These are phyloP conservation scores for Pythium brassicae DNA, from an alignment of 352 stramenopile species.

Conservation along the genomic window DNA sequence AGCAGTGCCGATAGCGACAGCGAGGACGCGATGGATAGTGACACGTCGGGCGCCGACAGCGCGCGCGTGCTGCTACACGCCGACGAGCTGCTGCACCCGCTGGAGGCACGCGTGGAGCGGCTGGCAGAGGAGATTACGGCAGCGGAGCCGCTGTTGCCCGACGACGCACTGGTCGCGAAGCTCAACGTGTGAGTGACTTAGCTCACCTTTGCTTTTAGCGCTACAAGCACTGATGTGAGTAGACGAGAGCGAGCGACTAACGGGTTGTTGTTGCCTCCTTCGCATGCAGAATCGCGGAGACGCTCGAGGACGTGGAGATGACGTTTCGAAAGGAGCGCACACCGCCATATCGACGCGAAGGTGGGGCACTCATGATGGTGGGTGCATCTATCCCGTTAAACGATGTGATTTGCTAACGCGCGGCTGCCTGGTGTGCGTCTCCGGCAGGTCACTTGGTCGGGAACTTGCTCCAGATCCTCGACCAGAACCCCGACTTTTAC, in stretches of 20 bases:
- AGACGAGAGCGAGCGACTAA: background rate
- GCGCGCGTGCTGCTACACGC: conserved; percentile 14
- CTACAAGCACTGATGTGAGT: too few species aligned
- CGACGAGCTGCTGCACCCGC: conserved; percentile 47
- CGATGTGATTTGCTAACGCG: too few species aligned
- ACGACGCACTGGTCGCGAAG: conserved; percentile 61
- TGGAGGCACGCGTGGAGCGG: conserved; percentile 57
- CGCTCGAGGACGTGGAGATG: conserved; percentile 71
- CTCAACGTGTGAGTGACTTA: conserved; percentile 65
- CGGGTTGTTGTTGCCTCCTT: background rate
- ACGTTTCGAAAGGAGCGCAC: conserved; percentile 73
- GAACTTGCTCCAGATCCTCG: conserved; percentile 69
- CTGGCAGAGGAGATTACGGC: conserved; percentile 65
- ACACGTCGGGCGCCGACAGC: conserved; percentile 7
- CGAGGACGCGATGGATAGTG: conserved; percentile 11
- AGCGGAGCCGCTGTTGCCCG: conserved; percentile 32
- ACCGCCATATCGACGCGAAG: conserved; percentile 67
- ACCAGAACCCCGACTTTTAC: conserved; percentile 83
- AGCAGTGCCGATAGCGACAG: conserved; percentile 1
- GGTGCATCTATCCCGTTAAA: too few species aligned
- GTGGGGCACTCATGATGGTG: too few species aligned
- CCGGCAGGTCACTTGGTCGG: conserved; percentile 68
- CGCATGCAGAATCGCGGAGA: conserved; percentile 56
- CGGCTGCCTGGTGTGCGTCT: background rate
- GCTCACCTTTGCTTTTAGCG: background rate